phyloP scores from a whole-genome alignment of 805 yeast genomes.

The Monosporozyma aquatica region DNA sequence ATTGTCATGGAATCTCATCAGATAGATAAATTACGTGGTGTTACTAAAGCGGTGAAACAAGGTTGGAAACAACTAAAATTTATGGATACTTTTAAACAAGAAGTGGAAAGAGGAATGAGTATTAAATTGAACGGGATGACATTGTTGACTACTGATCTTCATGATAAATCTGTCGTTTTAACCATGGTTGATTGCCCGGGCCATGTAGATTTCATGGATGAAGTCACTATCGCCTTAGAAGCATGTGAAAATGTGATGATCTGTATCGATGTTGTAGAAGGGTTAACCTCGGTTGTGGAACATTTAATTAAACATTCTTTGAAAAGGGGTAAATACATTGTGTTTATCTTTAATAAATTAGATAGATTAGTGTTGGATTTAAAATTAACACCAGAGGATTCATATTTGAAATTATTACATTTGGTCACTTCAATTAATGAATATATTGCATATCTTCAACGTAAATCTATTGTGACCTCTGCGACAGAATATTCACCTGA shows the following conservation, averaged over 20 bases:
- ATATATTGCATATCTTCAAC: constrained; percentile 11
- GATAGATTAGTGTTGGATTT: constrained; percentile 81
- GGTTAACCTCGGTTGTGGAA: constrained; percentile 53
- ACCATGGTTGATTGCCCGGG: constrained; percentile 88
- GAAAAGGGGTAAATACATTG: constrained; percentile 41
- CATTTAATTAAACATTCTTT: constrained; percentile 46
- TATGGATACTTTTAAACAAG: constrained; percentile 64
- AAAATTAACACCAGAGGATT: constrained; percentile 62
- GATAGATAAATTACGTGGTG: constrained; percentile 15
- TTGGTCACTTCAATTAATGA: constrained; percentile 57
- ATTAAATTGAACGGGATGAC: constrained; percentile 56
- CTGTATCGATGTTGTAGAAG: constrained; percentile 82
- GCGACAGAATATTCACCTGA: constrained; percentile 47
- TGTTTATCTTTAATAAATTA: constrained; percentile 65
- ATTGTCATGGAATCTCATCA: constrained; percentile 59
- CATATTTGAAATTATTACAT: constrained; percentile 57
- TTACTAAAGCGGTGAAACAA: constrained; percentile 25
- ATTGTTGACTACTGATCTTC: constrained; percentile 44
- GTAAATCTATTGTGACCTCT: constrained; percentile 25
- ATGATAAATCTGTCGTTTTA: constrained; percentile 45
- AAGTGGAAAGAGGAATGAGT: constrained; percentile 60
- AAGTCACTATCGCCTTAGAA: constrained; percentile 47
- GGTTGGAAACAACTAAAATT: constrained; percentile 47
- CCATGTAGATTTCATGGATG: constrained; percentile 77
- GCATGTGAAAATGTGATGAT: constrained; percentile 58